phyloP scores from a whole-genome alignment of 768 basidiomycete genomes.

The Leccinum truebloodii region DNA sequence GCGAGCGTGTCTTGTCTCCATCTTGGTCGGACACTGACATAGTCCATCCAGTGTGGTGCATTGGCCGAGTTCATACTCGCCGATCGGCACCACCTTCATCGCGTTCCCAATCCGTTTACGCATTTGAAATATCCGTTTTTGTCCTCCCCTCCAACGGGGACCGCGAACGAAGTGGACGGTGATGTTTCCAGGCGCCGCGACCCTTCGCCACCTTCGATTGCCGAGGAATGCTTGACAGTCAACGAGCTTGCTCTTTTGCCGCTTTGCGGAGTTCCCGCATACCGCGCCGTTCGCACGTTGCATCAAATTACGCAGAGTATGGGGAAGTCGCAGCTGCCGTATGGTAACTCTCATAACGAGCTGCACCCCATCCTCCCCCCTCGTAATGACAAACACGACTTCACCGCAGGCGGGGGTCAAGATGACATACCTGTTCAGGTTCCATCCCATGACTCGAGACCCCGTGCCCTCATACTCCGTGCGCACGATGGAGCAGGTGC shows the following conservation, averaged over 20 bases:
- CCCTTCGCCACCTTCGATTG: slow-evolving; percentile 9
- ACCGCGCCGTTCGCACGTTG: slow-evolving; percentile 77
- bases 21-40: slow-evolving; percentile 10
- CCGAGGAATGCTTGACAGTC: slow-evolving; percentile 41
- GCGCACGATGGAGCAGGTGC: slow-evolving; percentile 78
- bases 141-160: slow-evolving; percentile 15
- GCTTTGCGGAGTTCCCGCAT: slow-evolving; percentile 75
- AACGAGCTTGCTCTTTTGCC: slow-evolving; percentile 83
- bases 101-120: slow-evolving; percentile 63
- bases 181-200: slow-evolving; percentile 13
- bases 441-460: slow-evolving; percentile 22
- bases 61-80: slow-evolving; percentile 86
- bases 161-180: slow-evolving; percentile 6
- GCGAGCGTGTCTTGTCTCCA: slow-evolving; percentile 22
- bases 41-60: slow-evolving; percentile 64
- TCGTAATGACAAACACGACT: slow-evolving; percentile 26
- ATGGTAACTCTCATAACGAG: slow-evolving; percentile 29
- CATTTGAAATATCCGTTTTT: slow-evolving; percentile 31
- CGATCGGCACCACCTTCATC: slow-evolving; percentile 75
- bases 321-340: slow-evolving; percentile 25
- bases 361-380: slow-evolving; percentile 29
- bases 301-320: slow-evolving; percentile 35
- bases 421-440: slow-evolving; percentile 12
- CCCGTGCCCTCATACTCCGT: slow-evolving; percentile 62
- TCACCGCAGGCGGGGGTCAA: slow-evolving; percentile 27